Evolutionary conservation across 768 basidiomycete species (phyloP), one percentile per base, ranked within the genome.

Genomic region (Dioszegia aurantiaca): DNA sequence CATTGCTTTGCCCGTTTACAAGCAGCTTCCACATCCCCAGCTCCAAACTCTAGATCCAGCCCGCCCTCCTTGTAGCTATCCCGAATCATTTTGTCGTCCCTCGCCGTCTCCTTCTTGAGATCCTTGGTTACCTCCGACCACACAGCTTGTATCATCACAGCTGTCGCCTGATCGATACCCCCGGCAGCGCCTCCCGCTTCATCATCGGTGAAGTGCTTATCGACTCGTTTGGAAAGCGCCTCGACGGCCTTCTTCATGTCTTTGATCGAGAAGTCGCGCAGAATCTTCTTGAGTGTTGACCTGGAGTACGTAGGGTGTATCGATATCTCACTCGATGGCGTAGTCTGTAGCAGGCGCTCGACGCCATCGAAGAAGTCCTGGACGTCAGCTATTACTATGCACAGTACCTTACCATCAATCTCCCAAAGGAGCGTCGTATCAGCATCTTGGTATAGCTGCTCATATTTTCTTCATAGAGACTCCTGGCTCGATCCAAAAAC

Each of bases 331-430:
- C 81, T 81, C 0, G 90, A 82, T 10, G 87, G 84, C 1, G 87
- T 87, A 4, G 86, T 87, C 74, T 87, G 86, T 30, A 94, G 79
- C 12, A 90, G 81, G n/a, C 87, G 85, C 68, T 97, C 91, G 37
- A 95, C 80, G 4, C 89, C 90, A 44, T 95, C 90, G 65, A 97
- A 95, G 77, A 87, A 95, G 74, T 97, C 94, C 93, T 95, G 73
- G 11, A 41, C 28, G 27, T 59, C 54, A 56, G 53, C 44, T 30
- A 41, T 11, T 21, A 28, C 5, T 45, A 27, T 12, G 6, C 28
- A 28, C 28, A 36, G 8, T 33, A 4, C 1, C 87, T 67, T 69
- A 92, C 93, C 58, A 92, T 87, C 56, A 94, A 82, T 73, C 87
- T 90, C 1, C 85, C 81, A 69, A 98, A 89, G 0, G 91, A 89